These are phyloP conservation scores for Coniosporium tulheliwenetii DNA, from an alignment of 2,329 filamentous ascomycete species.

Conservation along the genomic window DNA sequence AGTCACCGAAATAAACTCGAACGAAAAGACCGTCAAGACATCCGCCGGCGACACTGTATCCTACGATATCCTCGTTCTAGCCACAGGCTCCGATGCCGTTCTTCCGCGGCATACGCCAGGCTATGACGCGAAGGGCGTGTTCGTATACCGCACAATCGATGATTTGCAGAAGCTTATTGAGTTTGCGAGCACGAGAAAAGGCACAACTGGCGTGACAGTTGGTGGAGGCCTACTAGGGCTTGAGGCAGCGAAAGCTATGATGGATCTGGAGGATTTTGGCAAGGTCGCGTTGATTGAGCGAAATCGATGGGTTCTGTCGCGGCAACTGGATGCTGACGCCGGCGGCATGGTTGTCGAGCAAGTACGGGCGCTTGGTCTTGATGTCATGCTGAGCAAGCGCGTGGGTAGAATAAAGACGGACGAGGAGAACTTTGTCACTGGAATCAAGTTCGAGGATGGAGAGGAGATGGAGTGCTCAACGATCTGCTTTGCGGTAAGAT, in stretches of 20 bases:
- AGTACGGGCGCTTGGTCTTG: slow-evolving; percentile 61
- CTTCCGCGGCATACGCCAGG: slow-evolving; percentile 59
- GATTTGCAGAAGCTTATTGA: slow-evolving; percentile 64
- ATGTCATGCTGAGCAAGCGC: slow-evolving; percentile 62
- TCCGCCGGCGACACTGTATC: slow-evolving; percentile 51
- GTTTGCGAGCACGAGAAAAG: slow-evolving; percentile 52
- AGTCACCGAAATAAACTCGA: slow-evolving; percentile 51
- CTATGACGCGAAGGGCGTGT: slow-evolving; percentile 66
- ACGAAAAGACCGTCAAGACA: slow-evolving; percentile 52
- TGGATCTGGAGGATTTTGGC: slow-evolving; percentile 61
- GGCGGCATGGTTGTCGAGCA: slow-evolving; percentile 71
- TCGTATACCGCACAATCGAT: slow-evolving; percentile 76
- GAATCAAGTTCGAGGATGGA: slow-evolving; percentile 68
- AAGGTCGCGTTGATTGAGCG: slow-evolving; percentile 68
- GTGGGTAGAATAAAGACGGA: slow-evolving; percentile 59
- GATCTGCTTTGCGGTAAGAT: slow-evolving; percentile 60
- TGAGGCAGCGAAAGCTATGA: slow-evolving; percentile 84
- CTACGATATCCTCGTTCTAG: slow-evolving; percentile 71
- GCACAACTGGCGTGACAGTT: slow-evolving; percentile 58
- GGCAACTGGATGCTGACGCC: slow-evolving; percentile 70
- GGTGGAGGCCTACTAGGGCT: slow-evolving; percentile 74
- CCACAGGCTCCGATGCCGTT: slow-evolving; percentile 74
- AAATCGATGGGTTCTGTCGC: slow-evolving; percentile 66
- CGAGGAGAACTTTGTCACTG: slow-evolving; percentile 50
- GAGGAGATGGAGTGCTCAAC: slow-evolving; percentile 62